phyloP scores from a whole-genome alignment of 2,329 filamentous ascomycete species.

The Scedosporium aurantiacum region DNA sequence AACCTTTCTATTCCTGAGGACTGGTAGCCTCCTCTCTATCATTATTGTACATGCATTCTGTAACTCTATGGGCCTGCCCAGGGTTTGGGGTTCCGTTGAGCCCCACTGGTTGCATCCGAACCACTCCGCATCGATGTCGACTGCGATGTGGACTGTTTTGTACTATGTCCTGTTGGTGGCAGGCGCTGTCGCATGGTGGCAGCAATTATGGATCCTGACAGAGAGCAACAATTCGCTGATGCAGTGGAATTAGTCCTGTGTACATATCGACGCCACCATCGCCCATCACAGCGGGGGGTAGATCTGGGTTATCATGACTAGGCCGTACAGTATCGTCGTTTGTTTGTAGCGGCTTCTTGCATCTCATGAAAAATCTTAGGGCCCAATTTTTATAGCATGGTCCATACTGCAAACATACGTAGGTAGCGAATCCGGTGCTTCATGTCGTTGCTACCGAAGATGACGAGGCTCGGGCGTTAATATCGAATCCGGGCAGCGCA shows the following conservation, averaged over 20 bases:
- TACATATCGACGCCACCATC: too few relatives aligned
- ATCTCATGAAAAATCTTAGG: too few relatives aligned
- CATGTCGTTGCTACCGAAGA: background rate
- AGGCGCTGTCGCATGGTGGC: conserved; percentile 64
- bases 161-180: conserved; percentile 70
- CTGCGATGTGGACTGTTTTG: conserved; percentile 55
- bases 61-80: conserved; percentile 82
- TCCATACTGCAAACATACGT: too few relatives aligned
- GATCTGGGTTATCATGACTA: too few relatives aligned
- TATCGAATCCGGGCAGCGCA: conserved; percentile 28
- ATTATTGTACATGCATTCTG: conserved; percentile 78
- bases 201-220: conserved; percentile 60
- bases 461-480: background rate
- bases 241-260: background rate
- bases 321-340: background rate
- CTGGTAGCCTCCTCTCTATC: conserved; percentile 66
- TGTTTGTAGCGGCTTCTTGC: background rate
- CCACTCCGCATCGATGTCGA: conserved; percentile 41
- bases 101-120: conserved; percentile 28
- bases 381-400: too few relatives aligned
- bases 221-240: conserved; percentile 31
- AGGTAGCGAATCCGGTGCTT: background rate
- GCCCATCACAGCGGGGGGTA: too few relatives aligned
- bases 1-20: conserved; percentile 78
- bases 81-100: conserved; percentile 70